phyloP scores from a whole-genome alignment of 352 stramenopile species.

The Phytophthora cactorum region DNA sequence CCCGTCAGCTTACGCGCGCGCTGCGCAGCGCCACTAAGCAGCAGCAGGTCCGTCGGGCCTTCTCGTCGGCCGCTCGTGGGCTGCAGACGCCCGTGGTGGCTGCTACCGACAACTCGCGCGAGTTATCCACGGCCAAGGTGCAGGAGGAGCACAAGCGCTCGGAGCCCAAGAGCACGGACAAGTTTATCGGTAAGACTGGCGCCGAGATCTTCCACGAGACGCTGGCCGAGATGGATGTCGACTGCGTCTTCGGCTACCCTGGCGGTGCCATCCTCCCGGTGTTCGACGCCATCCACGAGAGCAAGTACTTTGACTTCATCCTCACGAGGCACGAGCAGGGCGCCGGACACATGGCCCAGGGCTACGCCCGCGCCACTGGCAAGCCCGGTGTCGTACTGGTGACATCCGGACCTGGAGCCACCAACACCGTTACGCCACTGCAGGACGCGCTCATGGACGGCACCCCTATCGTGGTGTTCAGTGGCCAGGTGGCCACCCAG shows the following conservation, averaged over 20 bases:
- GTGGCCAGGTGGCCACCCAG: slow-evolving; percentile 93
- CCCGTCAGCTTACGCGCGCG: slow-evolving; percentile 51
- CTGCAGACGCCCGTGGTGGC: slow-evolving; percentile 19
- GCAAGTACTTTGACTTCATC: slow-evolving; percentile 82
- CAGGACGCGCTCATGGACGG: slow-evolving; percentile 96
- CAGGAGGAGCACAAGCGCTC: slow-evolving; percentile 44
- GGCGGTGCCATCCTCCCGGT: slow-evolving; percentile 94
- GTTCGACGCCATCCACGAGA: slow-evolving; percentile 95
- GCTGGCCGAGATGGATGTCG: slow-evolving; percentile 89
- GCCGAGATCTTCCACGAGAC: slow-evolving; percentile 96
- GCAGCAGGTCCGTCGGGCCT: slow-evolving; percentile 30
- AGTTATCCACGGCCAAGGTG: slow-evolving; percentile 46
- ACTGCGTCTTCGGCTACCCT: slow-evolving; percentile 95
- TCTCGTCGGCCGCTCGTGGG: slow-evolving; percentile 31
- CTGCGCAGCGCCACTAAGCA: slow-evolving; percentile 39
- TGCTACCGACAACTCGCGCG: slow-evolving; percentile 23
- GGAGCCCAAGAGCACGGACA: slow-evolving; percentile 68
- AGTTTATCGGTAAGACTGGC: slow-evolving; percentile 92
- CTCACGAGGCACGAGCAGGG: slow-evolving; percentile 85
- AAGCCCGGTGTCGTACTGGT: slow-evolving; percentile 94
- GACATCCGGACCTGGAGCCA: slow-evolving; percentile 93
- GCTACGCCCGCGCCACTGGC: slow-evolving; percentile 82
- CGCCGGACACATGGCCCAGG: slow-evolving; percentile 87
- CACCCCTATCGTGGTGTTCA: slow-evolving; percentile 95
- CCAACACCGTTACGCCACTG: slow-evolving; percentile 94